These are phyloP conservation scores for Diaporthe helianthi DNA, from an alignment of 2,329 filamentous ascomycete genomes.

Conservation along the genomic window DNA sequence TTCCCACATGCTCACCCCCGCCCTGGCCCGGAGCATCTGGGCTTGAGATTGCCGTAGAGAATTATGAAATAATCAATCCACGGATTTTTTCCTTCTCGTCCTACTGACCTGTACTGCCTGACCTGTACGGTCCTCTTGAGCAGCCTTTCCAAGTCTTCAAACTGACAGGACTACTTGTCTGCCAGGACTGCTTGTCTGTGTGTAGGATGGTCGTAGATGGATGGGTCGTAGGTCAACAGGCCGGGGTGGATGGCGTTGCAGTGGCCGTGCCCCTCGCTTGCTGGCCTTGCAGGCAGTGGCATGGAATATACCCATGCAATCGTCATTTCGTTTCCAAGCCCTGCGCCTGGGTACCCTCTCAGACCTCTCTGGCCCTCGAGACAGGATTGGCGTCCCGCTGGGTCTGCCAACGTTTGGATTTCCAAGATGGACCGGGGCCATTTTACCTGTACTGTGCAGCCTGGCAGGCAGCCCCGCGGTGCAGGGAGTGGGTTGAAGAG, in stretches of 20 bases:
- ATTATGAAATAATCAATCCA: conserved; percentile 3
- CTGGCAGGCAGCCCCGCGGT: neutral
- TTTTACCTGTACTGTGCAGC: conserved; percentile 4
- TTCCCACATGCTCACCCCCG: conserved; percentile 3
- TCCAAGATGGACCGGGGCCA: conserved; percentile 1
- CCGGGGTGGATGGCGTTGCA: neutral
- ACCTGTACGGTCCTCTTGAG: neutral
- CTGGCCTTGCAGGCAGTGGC: conserved; percentile 15
- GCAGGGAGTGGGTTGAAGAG: neutral
- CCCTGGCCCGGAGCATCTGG: neutral
- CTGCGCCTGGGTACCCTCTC: conserved; percentile 12
- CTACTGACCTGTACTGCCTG: too few species aligned
- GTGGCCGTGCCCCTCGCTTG: conserved; percentile 20
- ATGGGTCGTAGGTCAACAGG: neutral
- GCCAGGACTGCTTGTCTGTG: neutral
- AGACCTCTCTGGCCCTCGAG: neutral
- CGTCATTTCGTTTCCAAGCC: conserved; percentile 29
- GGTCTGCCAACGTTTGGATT: conserved; percentile 20
- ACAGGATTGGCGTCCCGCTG: conserved; percentile 19
- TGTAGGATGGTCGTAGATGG: neutral
- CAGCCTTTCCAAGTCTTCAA: neutral
- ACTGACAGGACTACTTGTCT: too few species aligned
- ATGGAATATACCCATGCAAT: conserved; percentile 12
- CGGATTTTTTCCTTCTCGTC: neutral
- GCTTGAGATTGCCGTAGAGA: neutral